Evolutionary conservation across 2,329 filamentous ascomycete species (phyloP), one percentile per base, ranked within the genome.

Genomic region (Byssothecium circinans): DNA sequence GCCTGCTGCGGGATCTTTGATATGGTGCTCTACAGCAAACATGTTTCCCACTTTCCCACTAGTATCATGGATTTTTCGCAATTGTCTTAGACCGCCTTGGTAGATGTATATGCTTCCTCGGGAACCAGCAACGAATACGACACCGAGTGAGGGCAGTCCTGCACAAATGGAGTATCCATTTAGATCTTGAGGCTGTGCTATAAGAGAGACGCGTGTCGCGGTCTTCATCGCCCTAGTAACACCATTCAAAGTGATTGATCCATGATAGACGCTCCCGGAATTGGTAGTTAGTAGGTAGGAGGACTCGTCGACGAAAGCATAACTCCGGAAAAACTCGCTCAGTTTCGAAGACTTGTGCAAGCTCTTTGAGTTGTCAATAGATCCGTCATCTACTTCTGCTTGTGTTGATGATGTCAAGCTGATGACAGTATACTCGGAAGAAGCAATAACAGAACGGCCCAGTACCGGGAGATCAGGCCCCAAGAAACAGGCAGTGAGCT

Each of bases 211-310:
- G 10, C 33, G 22, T 2, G 46, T 45, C 1, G 64, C 47, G 20
- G 41, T 32, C 12, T 45, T 48, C 8, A 29, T 36, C 7, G 35
- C 20, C 8, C 8, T 8, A 8, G 8, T 17, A 12, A 29, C 25
- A 27, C 38, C 8, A 4, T 15, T 27, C 15, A 51, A 38, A 17
- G 41, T 22, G 4, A 64, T 42, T n/a, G 43, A 56, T 33, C 61
- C 62, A 0, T 80, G 53, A 4, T 87, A 72, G 0, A 89, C 62
- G 15, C 78, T 77, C 1, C 87, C 87, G 27, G 63, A 62, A 29
- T 80, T 78, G 0, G 79, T 83, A 0, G 84, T 86, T 3, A 81
- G 73, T 15, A 89, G 65, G 2, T 89, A 61, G 1, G 71, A 66
- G 3, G 74, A 64, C 2, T 79, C 69, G 0, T 76, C 76, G 2